Conservation (phyloP, 192 early-diverging fungal species). For the Oehlia diaphana region DNA sequence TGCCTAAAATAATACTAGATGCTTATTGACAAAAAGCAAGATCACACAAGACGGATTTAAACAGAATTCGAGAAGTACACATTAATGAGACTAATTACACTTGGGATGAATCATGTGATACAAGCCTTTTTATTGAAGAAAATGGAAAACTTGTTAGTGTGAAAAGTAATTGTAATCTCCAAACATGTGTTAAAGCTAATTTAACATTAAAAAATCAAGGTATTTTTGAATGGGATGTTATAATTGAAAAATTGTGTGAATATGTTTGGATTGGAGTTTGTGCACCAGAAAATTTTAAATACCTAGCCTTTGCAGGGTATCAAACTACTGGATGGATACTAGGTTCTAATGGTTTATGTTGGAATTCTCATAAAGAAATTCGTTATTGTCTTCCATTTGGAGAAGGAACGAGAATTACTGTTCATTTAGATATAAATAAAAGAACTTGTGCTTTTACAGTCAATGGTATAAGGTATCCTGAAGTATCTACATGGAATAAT, state of each 20-base stretch:
- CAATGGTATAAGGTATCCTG: slow-evolving; percentile 15
- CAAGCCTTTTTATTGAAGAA: not conserved
- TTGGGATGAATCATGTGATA: not conserved
- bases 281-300: not conserved
- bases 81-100: not conserved
- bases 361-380: not conserved
- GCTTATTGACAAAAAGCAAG: not conserved
- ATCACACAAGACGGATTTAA: not conserved
- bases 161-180: not conserved
- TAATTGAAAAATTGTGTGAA: not conserved
- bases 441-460: slow-evolving; percentile 15
- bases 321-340: not conserved
- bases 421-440: slow-evolving; percentile 25
- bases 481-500: not conserved
- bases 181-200: not conserved
- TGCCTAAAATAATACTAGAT: not conserved
- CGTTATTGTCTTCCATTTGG: not conserved
- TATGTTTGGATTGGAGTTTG: not conserved
- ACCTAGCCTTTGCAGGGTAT: not conserved
- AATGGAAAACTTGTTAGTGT: not conserved
- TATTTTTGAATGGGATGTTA: slow-evolving; percentile 20
- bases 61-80: not conserved
- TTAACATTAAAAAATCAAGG: not conserved
- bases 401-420: not conserved
- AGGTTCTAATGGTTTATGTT: not conserved